These are phyloP conservation scores for Echinosophora koreensis DNA, from an alignment of 306 rosid species.

Conservation along the genomic window DNA sequence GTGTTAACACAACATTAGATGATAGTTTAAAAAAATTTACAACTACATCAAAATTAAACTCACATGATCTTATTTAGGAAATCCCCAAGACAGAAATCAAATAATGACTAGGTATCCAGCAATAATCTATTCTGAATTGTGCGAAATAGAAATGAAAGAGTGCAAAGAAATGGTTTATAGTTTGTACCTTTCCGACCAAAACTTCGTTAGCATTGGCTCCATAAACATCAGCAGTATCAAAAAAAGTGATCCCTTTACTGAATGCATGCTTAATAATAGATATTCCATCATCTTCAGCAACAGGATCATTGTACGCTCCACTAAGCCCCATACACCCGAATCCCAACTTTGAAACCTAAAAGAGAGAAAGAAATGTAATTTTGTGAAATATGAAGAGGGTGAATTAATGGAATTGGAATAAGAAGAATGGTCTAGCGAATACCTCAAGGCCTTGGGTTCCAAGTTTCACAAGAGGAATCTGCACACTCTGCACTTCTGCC, in stretches of 20 bases:
- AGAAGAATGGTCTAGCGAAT: neutral
- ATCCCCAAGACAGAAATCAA: too few species aligned
- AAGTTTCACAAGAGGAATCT: conserved; percentile 30
- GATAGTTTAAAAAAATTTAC: too few species aligned
- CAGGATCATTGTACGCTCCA: conserved; percentile 63
- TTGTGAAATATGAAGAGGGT: neutral
- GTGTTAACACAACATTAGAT: too few species aligned
- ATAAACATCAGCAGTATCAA: conserved; percentile 72
- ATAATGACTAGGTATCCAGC: too few species aligned
- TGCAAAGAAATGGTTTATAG: neutral
- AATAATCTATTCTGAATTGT: too few species aligned
- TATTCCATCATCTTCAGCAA: conserved; percentile 66
- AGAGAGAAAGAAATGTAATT: neutral
- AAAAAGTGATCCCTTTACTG: conserved; percentile 71
- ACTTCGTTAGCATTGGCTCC: conserved; percentile 68
- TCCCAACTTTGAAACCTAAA: conserved; percentile 66
- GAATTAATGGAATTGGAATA: neutral
- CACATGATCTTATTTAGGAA: too few species aligned
- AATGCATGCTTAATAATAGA: conserved; percentile 70
- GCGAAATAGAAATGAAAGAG: neutral
- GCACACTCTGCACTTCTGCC: conserved; percentile 38
- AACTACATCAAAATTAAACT: too few species aligned
- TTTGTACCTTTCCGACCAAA: conserved; percentile 72
- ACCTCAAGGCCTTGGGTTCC: conserved; percentile 46
- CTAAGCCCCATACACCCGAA: conserved; percentile 75